These are phyloP conservation scores for Tulasnella sp. DNA, from an alignment of 768 basidiomycete genomes.

Conservation along the genomic window DNA sequence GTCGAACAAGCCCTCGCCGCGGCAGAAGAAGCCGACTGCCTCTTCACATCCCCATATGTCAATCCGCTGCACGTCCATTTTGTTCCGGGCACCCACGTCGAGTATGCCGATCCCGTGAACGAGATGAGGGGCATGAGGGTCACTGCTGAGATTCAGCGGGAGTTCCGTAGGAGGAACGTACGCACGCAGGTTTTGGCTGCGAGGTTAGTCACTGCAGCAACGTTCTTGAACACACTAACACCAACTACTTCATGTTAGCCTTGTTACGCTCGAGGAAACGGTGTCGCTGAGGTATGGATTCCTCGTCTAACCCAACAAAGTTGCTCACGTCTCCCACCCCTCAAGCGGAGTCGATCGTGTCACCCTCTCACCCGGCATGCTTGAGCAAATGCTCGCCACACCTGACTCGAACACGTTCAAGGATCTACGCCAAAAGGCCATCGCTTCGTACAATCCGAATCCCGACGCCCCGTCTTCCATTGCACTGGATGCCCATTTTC, in stretches of 20 bases:
- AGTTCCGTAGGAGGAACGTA: constrained; percentile 5
- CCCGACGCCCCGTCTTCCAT: background rate
- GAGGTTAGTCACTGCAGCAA: constrained; percentile 8
- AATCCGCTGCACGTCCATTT: constrained; percentile 22
- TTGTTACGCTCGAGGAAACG: constrained; percentile 19
- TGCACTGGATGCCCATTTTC: constrained; percentile 11
- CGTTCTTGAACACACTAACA: background rate
- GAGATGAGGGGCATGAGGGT: constrained; percentile 20
- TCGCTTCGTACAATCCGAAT: constrained; percentile 10
- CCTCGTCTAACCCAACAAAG: constrained; percentile 1
- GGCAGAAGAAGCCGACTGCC: constrained; percentile 19
- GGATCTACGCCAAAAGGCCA: constrained; percentile 14
- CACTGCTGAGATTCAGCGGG: constrained; percentile 18
- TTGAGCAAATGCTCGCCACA: constrained; percentile 14
- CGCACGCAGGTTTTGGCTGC: constrained; percentile 21
- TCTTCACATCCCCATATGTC: constrained; percentile 21
- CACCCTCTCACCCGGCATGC: constrained; percentile 3
- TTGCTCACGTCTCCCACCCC: background rate
- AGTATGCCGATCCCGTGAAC: constrained; percentile 15
- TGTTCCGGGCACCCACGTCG: constrained; percentile 11
- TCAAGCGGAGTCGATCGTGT: constrained; percentile 16
- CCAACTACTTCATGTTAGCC: background rate
- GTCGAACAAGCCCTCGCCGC: constrained; percentile 22
- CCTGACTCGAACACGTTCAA: constrained; percentile 7
- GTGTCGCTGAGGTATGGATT: constrained; percentile 16